These are phyloP conservation scores for Boletus rex-veris DNA, from an alignment of 768 basidiomycete genomes.

Conservation along the genomic window DNA sequence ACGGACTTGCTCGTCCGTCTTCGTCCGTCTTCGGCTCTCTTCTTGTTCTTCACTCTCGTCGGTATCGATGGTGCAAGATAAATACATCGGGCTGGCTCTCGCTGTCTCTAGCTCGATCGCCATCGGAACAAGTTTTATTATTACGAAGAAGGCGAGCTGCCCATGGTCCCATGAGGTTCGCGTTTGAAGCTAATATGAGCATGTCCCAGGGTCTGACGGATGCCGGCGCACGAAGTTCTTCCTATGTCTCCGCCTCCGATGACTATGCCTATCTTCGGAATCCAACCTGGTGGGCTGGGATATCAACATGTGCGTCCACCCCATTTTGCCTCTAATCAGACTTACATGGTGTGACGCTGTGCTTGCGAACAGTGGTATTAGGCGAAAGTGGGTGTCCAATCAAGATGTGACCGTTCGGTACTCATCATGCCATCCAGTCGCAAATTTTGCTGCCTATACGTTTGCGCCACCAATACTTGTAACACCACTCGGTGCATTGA, in stretches of 20 bases:
- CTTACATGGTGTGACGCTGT: conserved; percentile 5
- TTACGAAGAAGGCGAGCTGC: conserved; percentile 88
- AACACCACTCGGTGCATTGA: conserved; percentile 95
- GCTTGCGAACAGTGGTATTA: conserved; percentile 66
- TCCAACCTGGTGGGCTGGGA: conserved; percentile 97
- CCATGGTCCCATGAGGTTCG: neutral
- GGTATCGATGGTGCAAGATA: conserved; percentile 75
- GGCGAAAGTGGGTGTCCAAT: conserved; percentile 72
- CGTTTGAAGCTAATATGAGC: conserved; percentile 5
- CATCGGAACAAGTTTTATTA: conserved; percentile 96
- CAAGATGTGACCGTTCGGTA: neutral
- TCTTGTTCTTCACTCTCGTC: neutral
- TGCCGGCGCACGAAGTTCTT: conserved; percentile 56
- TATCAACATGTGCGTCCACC: conserved; percentile 72
- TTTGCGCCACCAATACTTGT: conserved; percentile 98
- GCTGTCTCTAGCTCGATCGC: conserved; percentile 81
- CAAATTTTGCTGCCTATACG: conserved; percentile 94
- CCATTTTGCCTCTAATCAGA: neutral
- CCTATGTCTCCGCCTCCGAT: conserved; percentile 64
- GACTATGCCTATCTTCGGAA: conserved; percentile 84
- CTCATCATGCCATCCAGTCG: conserved; percentile 41
- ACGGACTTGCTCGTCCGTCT: conserved; percentile 5
- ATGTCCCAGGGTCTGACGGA: conserved; percentile 78
- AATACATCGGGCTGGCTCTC: conserved; percentile 89
- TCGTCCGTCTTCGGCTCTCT: conserved; percentile 5